phyloP scores from a whole-genome alignment of 2,329 filamentous ascomycete species.

The Acarospora socialis region DNA sequence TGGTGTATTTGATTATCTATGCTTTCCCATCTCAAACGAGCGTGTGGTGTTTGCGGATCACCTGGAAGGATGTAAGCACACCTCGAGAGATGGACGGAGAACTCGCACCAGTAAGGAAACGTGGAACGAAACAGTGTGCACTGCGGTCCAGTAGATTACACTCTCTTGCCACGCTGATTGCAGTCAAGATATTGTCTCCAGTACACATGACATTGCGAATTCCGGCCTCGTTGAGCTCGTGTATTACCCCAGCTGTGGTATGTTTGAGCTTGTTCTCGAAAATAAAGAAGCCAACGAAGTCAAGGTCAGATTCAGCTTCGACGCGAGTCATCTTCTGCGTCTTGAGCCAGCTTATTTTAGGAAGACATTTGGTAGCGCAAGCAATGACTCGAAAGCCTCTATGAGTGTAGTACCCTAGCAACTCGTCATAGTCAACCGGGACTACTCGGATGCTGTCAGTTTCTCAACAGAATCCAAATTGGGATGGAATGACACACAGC shows the following conservation, averaged over 20 bases:
- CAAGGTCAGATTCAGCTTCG: slow-evolving; percentile 68
- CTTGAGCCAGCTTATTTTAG: slow-evolving; percentile 83
- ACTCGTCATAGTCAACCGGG: slow-evolving; percentile 76
- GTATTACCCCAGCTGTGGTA: slow-evolving; percentile 64
- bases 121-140: slow-evolving; percentile 84
- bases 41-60: slow-evolving; percentile 57
- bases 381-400: slow-evolving; percentile 93
- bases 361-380: slow-evolving; percentile 77
- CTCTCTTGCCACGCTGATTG: slow-evolving; percentile 86
- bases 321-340: slow-evolving; percentile 83
- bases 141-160: slow-evolving; percentile 68
- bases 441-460: slow-evolving; percentile 42
- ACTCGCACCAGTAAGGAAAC: slow-evolving; percentile 56
- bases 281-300: slow-evolving; percentile 92
- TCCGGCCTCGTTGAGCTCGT: slow-evolving; percentile 66
- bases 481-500: slow-evolving; percentile 40
- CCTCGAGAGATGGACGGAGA: too few species aligned
- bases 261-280: slow-evolving; percentile 98
- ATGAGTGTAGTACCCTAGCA: slow-evolving; percentile 82
- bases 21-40: slow-evolving; percentile 75
- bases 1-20: slow-evolving; percentile 73
- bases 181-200: slow-evolving; percentile 92
- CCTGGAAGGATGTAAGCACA: too few species aligned
- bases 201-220: slow-evolving; percentile 94
- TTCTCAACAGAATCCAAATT: slow-evolving; percentile 4